A percentile compares a stretch with the other conserved stretches of the same genome.
Evolutionary conservation across 2,329 filamentous ascomycete genomes (phyloP).

Genomic region (Rhynchosporium graminicola): DNA sequence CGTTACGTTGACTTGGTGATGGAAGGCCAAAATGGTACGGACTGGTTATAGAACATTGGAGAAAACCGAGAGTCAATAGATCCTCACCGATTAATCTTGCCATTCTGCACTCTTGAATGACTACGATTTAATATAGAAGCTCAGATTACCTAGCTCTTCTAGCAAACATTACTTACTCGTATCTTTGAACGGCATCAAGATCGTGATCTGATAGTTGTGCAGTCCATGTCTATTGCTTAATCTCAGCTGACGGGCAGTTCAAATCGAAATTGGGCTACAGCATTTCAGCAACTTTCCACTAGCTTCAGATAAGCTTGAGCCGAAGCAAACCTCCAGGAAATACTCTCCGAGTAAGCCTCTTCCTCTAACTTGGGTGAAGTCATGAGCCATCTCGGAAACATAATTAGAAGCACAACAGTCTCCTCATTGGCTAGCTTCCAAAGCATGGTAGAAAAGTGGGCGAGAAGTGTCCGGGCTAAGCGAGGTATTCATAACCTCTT

Average conservation of each 20-base stretch:
- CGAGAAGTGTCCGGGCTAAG: constrained; percentile 33
- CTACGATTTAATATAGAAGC: background rate
- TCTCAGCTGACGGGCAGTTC: too few species aligned
- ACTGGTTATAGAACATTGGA: constrained; percentile 8
- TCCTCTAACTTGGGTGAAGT: background rate
- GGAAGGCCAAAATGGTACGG: constrained; percentile 7
- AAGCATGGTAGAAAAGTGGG: constrained; percentile 25
- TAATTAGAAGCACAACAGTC: constrained; percentile 1
- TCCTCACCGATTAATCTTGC: background rate
- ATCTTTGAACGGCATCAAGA: too few species aligned
- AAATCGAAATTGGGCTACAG: too few species aligned
- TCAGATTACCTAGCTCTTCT: too few species aligned
- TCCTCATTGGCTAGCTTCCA: constrained; percentile 12
- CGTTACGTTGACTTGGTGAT: constrained; percentile 19
- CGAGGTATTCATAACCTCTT: constrained; percentile 19
- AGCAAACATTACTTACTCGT: too few species aligned
- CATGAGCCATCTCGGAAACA: constrained; percentile 19
- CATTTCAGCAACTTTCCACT: too few species aligned
- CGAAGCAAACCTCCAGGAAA: too few species aligned
- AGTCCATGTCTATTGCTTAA: too few species aligned
- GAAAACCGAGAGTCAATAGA: constrained; percentile 6
- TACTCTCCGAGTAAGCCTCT: background rate
- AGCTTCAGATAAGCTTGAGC: too few species aligned
- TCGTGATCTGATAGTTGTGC: too few species aligned
- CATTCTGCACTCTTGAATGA: background rate